These are phyloP conservation scores for Serendipita sp. DNA, from an alignment of 768 basidiomycete species.

Conservation along the genomic window DNA sequence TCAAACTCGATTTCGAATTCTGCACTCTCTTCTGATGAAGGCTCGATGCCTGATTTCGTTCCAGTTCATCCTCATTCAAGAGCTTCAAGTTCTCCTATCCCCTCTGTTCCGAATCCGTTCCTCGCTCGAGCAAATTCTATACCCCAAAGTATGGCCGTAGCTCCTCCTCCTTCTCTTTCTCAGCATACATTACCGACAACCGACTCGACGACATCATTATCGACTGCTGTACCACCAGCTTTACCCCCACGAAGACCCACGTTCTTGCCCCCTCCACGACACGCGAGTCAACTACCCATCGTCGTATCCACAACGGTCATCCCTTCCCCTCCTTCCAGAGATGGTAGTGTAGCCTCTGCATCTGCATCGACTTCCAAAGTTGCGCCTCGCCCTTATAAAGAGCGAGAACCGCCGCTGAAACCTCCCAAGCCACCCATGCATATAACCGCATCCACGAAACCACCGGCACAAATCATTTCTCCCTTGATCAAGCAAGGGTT, in stretches of 20 bases:
- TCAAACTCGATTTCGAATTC: conserved; percentile 1
- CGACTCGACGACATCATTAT: conserved; percentile 23
- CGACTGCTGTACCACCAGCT: conserved; percentile 28
- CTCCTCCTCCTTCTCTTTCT: background rate
- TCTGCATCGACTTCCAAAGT: background rate
- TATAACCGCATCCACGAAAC: background rate
- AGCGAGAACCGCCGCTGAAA: conserved; percentile 7
- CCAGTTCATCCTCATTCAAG: background rate
- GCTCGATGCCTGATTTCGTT: background rate
- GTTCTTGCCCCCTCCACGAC: conserved; percentile 26
- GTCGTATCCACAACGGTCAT: background rate
- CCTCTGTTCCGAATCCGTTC: conserved; percentile 6
- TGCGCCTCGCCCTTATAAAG: background rate
- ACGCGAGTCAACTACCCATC: conserved; percentile 15
- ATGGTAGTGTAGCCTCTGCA: background rate
- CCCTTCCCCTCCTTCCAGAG: background rate
- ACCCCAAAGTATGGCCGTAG: conserved; percentile 3
- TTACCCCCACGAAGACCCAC: conserved; percentile 36
- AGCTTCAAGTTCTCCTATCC: conserved; percentile 5
- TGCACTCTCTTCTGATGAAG: conserved; percentile 1
- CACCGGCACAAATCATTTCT: conserved; percentile 30
- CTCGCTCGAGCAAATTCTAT: background rate
- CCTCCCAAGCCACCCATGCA: conserved; percentile 12
- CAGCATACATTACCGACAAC: conserved; percentile 14
- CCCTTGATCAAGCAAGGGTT: conserved; percentile 58